Evolutionary conservation across 2,329 filamentous ascomycete genomes (phyloP), one percentile per base, ranked within the genome.

Genomic region (Apiospora sp.): DNA sequence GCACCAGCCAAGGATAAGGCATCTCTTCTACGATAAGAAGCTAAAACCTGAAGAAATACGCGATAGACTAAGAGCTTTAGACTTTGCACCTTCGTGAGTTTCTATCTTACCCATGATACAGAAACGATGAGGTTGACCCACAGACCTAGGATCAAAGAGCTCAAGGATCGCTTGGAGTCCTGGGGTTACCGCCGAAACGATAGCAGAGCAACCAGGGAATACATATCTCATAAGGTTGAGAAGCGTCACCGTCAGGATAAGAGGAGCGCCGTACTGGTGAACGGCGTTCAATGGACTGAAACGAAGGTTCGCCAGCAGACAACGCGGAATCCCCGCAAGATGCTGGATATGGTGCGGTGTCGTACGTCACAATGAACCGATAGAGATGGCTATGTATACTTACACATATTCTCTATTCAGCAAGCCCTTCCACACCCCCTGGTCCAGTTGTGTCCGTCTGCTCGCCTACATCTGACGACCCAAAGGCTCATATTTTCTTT

Each of bases 401-500:
- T 2, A 69, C 67, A 14, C 1, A 14, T n/a, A 0, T 46, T 49
- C 14, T 22, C 1, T 10, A 30, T 12, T 16, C 30, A 69, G 67
- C 14, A 34, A 69, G 37, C 67, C 67, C 67, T 14, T 16, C 19
- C 44, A 22, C 24, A 24, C 44, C 67, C 4, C 67, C 67, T n/a
- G 67, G 67, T n/a, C 27, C 48, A 2, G n/a, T 37, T 27, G 44
- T 69, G 8, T 49, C 44, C 8, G 44, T 69, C 7, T 69, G 44
- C 44, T 24, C 67, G 27, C 67, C 67, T n/a, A 12, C 16, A 14
- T 8, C 44, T 6, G 22, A 1, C 27, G 44, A 34, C 13, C 6
- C 46, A 16, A 37, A 8, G 7, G 1, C 24, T 43, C 5, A 13
- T 13, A 22, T 19, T 3, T 7, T 13, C 0, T n/a, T 3, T 3